Evolutionary conservation across 2,329 filamentous ascomycete species (phyloP).

Genomic region (Karstenula rhodostoma): DNA sequence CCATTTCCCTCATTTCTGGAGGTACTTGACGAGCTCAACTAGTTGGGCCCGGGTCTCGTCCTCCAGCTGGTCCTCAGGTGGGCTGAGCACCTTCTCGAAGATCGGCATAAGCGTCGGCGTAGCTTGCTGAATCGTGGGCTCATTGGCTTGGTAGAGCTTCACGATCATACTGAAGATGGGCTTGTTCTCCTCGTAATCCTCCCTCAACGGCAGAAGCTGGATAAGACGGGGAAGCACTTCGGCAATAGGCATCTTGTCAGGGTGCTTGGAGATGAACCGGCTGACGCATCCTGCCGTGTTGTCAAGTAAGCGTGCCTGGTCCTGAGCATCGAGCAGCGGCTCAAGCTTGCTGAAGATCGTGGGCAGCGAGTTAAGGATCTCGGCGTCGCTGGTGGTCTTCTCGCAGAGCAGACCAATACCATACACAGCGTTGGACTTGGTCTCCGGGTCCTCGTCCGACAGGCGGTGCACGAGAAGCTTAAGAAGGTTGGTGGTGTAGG

Average conservation of each 20-base stretch:
- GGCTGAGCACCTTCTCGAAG: conserved; percentile 75
- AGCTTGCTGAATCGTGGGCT: conserved; percentile 73
- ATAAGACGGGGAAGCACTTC: conserved; percentile 85
- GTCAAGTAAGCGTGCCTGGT: conserved; percentile 85
- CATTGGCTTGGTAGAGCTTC: conserved; percentile 77
- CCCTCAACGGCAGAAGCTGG: conserved; percentile 81
- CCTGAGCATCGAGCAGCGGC: conserved; percentile 77
- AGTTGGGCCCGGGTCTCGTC: conserved; percentile 73
- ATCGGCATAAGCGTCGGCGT: conserved; percentile 74
- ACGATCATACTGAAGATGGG: conserved; percentile 91
- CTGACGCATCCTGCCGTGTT: conserved; percentile 92
- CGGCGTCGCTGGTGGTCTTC: conserved; percentile 77
- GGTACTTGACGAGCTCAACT: conserved; percentile 67
- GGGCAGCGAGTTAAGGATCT: conserved; percentile 77
- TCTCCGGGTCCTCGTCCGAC: conserved; percentile 86
- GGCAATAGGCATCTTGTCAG: conserved; percentile 79
- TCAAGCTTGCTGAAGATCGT: conserved; percentile 86
- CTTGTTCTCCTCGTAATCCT: conserved; percentile 96
- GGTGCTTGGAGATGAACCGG: conserved; percentile 90
- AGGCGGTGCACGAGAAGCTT: conserved; percentile 86
- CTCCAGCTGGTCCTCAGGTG: conserved; percentile 78
- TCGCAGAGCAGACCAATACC: conserved; percentile 85
- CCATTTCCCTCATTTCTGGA: conserved; percentile 48
- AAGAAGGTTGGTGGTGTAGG: conserved; percentile 78
- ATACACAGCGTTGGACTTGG: conserved; percentile 95